Conservation (phyloP, 164 flowering plant genomes). For the Stephania japonica region DNA sequence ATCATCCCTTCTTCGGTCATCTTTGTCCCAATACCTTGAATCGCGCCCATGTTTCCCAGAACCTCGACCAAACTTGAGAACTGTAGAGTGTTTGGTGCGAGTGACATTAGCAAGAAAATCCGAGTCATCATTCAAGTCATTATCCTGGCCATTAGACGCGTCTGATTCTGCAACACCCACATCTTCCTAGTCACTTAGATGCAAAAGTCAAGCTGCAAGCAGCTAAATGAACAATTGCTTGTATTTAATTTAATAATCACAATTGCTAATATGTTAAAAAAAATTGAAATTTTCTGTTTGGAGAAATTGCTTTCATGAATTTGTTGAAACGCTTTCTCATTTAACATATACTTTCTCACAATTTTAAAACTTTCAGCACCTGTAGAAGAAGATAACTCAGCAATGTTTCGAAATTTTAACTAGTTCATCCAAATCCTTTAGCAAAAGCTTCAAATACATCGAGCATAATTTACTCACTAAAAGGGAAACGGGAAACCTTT, state of each 20-base stretch:
- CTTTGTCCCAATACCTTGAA: conserved; percentile 93
- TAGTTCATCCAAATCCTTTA: not conserved
- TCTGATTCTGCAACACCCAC: conserved; percentile 41
- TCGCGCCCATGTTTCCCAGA: conserved; percentile 65
- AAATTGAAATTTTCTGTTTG: not conserved
- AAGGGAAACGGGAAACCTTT: not conserved
- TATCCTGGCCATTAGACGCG: conserved; percentile 33
- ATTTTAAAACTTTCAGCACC: conserved; percentile 1
- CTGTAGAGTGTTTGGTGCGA: conserved; percentile 33
- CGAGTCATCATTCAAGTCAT: conserved; percentile 35
- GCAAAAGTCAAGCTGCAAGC: conserved; percentile 1
- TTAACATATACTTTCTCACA: not conserved
- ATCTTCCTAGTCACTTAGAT: conserved; percentile 8
- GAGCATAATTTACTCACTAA: not conserved
- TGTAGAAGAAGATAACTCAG: not conserved
- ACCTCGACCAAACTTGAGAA: conserved; percentile 71
- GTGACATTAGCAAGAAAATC: conserved; percentile 76
- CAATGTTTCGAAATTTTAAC: not conserved
- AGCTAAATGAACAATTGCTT: not conserved
- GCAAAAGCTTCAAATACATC: not conserved
- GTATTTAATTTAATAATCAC: not conserved
- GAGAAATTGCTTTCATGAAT: not conserved
- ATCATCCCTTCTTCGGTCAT: conserved; percentile 92
- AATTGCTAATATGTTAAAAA: not conserved
- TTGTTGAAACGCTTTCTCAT: not conserved